Base-by-base conservation (phyloP, 768 basidiomycete species). In the Termitomyces sp. region DNA sequence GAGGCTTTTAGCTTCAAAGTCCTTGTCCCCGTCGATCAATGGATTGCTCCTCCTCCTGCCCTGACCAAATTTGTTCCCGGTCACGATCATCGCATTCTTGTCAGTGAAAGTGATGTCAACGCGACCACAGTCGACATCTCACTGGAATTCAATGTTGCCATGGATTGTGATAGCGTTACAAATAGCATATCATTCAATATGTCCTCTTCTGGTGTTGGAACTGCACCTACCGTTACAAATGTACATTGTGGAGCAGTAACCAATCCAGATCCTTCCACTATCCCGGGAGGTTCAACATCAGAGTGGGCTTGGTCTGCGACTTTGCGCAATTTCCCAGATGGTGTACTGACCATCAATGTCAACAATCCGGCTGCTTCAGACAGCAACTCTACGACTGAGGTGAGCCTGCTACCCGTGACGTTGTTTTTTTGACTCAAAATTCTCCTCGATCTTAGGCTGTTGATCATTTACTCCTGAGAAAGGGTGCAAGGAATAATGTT, bases 61-160 rank as follows among this genome's bases (percentile, higher is more conserved):
- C 72, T 97, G 59, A 92, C 92, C 18, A 84, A 83, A 57, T 96
- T 96, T 74, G 70, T 74, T 2, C 95, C 95, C 0, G 94, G 95
- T 1, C 95, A 97, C 71, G 95, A 97, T 67, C 80, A 86, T 46
- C 89, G 95, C 46, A 75, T 93, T 42, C 67, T 81, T 28, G 74
- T 76, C 36, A 78, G 79, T 24, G 71, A 79, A 24, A 71, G 73
- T 18, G 81, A 80, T 20, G 71, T 81, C 28, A 75, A 83, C 58
- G 85, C 84, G 32, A 83, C 82, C 1, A 85, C 83, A 8, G 72
- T 92, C 56, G 76, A 88, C 63, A 84, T 97, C 58, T 69, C 80
- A 0, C 79, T 97, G 63, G 90, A 96, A 75, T 97, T 92, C 75
- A 94, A 88, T 65, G 72, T 78, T 7, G 70, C 66, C 36, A 95